phyloP scores from a whole-genome alignment of 1,284 basidiomycete genomes.

The Hymenochaete sp. region DNA sequence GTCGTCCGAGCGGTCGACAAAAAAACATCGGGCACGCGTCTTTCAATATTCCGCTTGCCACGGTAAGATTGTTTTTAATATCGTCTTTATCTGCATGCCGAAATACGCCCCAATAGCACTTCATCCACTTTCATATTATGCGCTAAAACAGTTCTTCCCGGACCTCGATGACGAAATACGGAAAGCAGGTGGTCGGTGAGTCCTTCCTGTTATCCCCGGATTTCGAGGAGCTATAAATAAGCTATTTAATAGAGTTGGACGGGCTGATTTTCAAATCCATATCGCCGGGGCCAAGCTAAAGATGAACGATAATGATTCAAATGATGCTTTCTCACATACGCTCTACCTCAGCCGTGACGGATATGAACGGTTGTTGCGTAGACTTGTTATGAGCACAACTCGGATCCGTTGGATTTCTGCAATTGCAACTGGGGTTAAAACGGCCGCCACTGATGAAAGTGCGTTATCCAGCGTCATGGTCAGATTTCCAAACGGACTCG shows the following conservation, averaged over 20 bases:
- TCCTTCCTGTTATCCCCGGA: background rate
- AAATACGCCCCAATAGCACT: no score
- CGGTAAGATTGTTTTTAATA: no score
- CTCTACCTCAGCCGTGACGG: constrained; percentile 15
- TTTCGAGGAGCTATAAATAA: no score
- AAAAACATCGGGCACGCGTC: constrained; percentile 24
- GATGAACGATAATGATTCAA: no score
- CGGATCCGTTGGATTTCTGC: constrained; percentile 14
- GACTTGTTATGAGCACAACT: constrained; percentile 3
- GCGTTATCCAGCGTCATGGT: constrained; percentile 11
- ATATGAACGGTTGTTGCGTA: constrained; percentile 11
- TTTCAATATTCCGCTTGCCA: no score
- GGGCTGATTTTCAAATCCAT: no score
- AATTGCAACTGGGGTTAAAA: constrained; percentile 7
- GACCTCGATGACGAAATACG: constrained; percentile 15
- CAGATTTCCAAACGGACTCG: constrained; percentile 4
- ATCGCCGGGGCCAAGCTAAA: no score
- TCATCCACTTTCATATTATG: constrained; percentile 6
- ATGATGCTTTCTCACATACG: no score
- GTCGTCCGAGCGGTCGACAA: constrained; percentile 17
- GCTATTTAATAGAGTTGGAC: no score
- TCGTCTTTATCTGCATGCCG: no score
- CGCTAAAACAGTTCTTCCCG: constrained; percentile 12
- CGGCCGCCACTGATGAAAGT: no score
- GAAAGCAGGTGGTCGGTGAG: constrained; percentile 16